A percentile compares a stretch with the other conserved stretches of the same genome.
Conservation (phyloP, 192 early-diverging fungal genomes). For the Piromyces sp. region DNA sequence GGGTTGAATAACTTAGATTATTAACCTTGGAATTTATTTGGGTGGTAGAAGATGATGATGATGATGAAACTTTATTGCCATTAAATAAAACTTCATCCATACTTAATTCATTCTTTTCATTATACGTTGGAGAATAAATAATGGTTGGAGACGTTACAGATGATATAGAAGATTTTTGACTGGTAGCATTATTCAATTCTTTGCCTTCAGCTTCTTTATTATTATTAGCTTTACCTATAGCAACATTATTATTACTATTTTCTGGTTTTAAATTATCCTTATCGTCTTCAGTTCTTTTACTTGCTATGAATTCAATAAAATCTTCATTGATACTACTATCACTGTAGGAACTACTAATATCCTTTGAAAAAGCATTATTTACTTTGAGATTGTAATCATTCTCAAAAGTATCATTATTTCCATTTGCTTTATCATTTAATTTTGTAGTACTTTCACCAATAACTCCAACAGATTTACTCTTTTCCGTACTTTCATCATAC, state of each 20-base stretch:
- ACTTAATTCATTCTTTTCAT: not conserved
- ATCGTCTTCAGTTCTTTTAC: not conserved
- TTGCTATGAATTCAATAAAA: not conserved
- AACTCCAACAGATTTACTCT: not conserved
- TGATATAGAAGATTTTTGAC: not conserved
- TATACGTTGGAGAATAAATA: not conserved
- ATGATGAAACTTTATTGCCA: not conserved
- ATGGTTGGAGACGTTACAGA: not conserved
- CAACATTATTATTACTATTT: not conserved
- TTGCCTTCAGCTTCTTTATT: not conserved
- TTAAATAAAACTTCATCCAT: not conserved
- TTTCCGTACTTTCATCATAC: not conserved
- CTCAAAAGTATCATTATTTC: not conserved
- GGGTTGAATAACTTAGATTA: not conserved
- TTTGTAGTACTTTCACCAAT: not conserved
- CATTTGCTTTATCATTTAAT: not conserved
- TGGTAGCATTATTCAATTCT: not conserved
- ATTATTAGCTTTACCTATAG: too few relatives aligned
- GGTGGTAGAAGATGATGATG: not conserved
- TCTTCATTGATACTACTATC: not conserved
- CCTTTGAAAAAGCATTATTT: not conserved
- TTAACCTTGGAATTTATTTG: not conserved
- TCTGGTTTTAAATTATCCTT: not conserved
- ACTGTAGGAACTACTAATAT: not conserved
- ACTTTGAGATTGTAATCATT: not conserved